Percentiles rank a stretch among this genome's conserved stretches.
Evolutionary conservation across 129 eudicot species (phyloP).

Genomic region (Lactuca saligna): DNA sequence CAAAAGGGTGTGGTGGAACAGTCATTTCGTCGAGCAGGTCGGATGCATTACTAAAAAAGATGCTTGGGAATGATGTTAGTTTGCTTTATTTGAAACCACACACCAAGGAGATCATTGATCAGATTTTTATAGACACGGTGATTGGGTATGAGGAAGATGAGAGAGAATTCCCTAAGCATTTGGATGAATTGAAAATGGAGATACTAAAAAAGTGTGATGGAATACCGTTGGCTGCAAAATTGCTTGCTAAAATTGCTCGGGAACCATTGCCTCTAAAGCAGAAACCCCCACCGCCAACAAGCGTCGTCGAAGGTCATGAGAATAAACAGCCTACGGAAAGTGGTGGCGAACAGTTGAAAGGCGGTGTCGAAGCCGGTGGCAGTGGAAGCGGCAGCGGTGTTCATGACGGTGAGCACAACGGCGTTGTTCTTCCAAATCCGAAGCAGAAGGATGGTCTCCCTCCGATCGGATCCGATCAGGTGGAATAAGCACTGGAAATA

Average conservation of each 20-base stretch:
- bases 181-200: constrained; percentile 8
- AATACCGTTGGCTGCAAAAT: constrained; percentile 45
- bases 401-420: background rate
- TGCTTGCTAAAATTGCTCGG: constrained; percentile 40
- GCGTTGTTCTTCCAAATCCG: background rate
- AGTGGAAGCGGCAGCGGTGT: background rate
- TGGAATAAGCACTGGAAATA: background rate
- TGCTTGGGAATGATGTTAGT: constrained; percentile 41
- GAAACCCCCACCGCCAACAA: background rate
- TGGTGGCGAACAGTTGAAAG: background rate
- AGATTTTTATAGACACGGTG: constrained; percentile 33
- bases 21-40: constrained; percentile 38
- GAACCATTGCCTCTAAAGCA: background rate
- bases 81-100: constrained; percentile 22
- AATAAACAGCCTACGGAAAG: background rate
- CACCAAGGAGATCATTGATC: constrained; percentile 17
- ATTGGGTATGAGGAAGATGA: constrained; percentile 33
- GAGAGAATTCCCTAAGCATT: constrained; percentile 2
- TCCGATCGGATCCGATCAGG: background rate
- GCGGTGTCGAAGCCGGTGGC: background rate
- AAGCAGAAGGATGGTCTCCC: background rate
- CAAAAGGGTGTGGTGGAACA: constrained; percentile 47
- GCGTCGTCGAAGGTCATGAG: background rate
- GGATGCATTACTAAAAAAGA: constrained; percentile 26
- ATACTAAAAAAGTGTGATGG: constrained; percentile 36